Conservation (phyloP, 139 green algal species). For the Ettlia oleoabundans region DNA sequence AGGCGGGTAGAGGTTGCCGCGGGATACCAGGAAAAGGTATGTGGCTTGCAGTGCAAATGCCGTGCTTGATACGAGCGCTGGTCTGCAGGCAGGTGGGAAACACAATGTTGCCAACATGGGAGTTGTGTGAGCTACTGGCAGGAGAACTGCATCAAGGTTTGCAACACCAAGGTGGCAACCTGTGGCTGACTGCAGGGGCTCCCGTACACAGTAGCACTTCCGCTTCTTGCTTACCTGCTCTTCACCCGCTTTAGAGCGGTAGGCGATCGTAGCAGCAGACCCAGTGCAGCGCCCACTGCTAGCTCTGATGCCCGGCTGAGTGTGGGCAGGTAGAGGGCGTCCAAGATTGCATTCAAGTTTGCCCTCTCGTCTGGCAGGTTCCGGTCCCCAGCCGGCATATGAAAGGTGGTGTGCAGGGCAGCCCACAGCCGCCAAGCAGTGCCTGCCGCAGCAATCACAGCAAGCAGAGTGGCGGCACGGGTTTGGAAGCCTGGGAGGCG, state of each 20-base stretch:
- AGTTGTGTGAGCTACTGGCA: no score
- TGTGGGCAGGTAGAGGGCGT: neutral
- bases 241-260: neutral
- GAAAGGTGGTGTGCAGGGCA: neutral
- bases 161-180: no score
- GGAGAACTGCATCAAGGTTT: no score
- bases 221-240: no score
- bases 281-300: conserved; percentile 4
- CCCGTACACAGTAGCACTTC: no score
- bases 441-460: neutral
- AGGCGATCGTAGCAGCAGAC: conserved; percentile 17
- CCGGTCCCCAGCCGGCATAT: neutral
- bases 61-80: neutral
- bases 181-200: no score
- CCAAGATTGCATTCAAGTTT: neutral
- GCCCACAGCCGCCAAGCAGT: neutral
- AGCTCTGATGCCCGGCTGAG: neutral
- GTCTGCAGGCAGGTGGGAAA: neutral
- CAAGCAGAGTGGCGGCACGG: neutral
- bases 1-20: neutral
- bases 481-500: conserved; percentile 1
- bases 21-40: neutral
- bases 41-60: neutral
- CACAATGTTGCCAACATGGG: neutral
- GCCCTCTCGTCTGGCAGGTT: neutral